A percentile compares a stretch with the other conserved stretches of the same genome.
Conservation (phyloP, 1,284 basidiomycete species). For the Leccinum griseonigrum region DNA sequence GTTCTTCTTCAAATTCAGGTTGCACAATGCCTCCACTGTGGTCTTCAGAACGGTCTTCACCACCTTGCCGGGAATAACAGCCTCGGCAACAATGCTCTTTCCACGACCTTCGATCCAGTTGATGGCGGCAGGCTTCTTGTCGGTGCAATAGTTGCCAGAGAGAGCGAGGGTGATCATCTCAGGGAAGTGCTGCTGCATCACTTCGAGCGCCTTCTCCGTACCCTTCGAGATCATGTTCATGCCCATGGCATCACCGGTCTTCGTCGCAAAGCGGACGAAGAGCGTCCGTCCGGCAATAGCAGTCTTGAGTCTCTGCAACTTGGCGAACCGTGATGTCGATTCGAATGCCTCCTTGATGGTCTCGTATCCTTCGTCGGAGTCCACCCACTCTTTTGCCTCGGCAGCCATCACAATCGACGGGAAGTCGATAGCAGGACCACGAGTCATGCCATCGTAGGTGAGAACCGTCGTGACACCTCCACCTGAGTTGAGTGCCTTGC, state of each 20-base stretch:
- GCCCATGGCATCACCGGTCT: constrained; percentile 98
- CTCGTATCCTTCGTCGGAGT: constrained; percentile 77
- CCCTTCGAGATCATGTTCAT: constrained; percentile 99
- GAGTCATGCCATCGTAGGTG: constrained; percentile 95
- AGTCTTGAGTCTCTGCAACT: constrained; percentile 79
- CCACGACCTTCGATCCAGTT: constrained; percentile 99
- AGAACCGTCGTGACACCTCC: constrained; percentile 96
- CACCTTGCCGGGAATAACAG: constrained; percentile 84
- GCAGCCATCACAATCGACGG: constrained; percentile 80
- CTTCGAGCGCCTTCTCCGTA: too few relatives aligned
- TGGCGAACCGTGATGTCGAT: constrained; percentile 89
- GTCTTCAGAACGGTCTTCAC: constrained; percentile 95
- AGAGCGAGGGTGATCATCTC: constrained; percentile 93
- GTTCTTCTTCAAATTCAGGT: constrained; percentile 98
- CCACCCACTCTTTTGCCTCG: constrained; percentile 86
- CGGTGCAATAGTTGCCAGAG: constrained; percentile 98
- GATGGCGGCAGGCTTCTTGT: constrained; percentile 99
- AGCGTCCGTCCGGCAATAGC: constrained; percentile 90
- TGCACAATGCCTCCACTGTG: constrained; percentile 89
- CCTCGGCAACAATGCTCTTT: constrained; percentile 97
- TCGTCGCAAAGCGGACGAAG: constrained; percentile 94
- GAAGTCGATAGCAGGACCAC: constrained; percentile 97
- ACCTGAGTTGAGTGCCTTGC: constrained; percentile 95
- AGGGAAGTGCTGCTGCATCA: constrained; percentile 81
- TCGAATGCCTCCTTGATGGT: constrained; percentile 89